Evolutionary conservation across 345 rosid genomes (phyloP), one percentile per base, ranked within the genome.

Genomic region (Garcia nutans): DNA sequence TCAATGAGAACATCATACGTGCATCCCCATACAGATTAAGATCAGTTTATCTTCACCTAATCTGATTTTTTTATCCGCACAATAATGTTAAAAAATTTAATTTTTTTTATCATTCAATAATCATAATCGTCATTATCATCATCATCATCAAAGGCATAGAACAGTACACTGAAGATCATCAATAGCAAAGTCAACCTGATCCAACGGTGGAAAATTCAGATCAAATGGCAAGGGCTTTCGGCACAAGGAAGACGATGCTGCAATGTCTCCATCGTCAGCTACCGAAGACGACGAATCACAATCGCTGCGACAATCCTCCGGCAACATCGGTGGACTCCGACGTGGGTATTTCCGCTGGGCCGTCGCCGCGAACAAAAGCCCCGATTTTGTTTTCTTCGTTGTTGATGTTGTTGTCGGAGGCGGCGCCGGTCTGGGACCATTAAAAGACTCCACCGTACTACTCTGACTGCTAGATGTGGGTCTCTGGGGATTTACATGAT

Each of bases 271-370:
- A 37, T 83, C 90, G 22, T 94, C 93, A 56, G 90, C 78, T 57
- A 92, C 99, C 52, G 97, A 95, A 0, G 99, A 93, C 1, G 99
- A 95, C 0, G 99, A 95, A 84, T 95, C 99, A 54, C 99, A 95
- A 47, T 90, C 97, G 69, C 99, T 95, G 28, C 86, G 97, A 31
- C 97, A 95, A 76, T 90, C 99, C 76, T 92, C 99, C 42, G 91
- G 92, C 41, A 76, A 82, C 16, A 86, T 84, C 66, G 94, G 92
- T 23, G 93, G 92, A 66, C 88, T 12, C 81, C 91, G 79, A 2
- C 88, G 92, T 22, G 58, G 61, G 70, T 88, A 86, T 72, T 87
- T 87, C 77, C 85, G 73, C 12, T 66, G 65, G 9, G 62, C 68
- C 1, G 28, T 26, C 17, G 13, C 7, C 33, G 28, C 15, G 41